Evolutionary conservation across 2,329 filamentous ascomycete genomes (phyloP).

Genomic region (Leptosphaerulina australis): DNA sequence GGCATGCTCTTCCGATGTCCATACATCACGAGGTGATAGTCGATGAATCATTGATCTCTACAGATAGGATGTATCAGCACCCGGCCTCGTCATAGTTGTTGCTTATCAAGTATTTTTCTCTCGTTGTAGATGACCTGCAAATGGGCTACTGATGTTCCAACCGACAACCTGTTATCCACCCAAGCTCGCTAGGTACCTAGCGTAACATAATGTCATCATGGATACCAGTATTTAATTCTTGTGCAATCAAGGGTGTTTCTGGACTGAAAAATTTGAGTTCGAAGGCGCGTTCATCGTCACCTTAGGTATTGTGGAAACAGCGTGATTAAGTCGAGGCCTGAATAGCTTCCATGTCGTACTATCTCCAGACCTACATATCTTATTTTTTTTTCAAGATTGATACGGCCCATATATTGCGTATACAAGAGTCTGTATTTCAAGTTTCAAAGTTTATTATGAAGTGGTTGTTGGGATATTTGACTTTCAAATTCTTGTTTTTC

Average conservation of each 20-base stretch:
- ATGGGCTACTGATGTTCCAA: slow-evolving; percentile 22
- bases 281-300: slow-evolving; percentile 25
- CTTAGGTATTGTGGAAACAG: no score
- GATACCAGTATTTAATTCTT: slow-evolving; percentile 14
- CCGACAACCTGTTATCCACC: neutral
- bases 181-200: slow-evolving; percentile 24
- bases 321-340: no score
- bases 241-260: slow-evolving; percentile 22
- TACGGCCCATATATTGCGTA: no score
- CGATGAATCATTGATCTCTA: neutral
- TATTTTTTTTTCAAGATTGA: no score
- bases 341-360: no score
- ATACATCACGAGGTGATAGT: slow-evolving; percentile 3
- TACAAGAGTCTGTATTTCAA: no score
- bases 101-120: slow-evolving; percentile 17
- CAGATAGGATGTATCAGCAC: slow-evolving; percentile 24
- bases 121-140: slow-evolving; percentile 22
- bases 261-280: slow-evolving; percentile 19
- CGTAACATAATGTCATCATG: slow-evolving; percentile 22
- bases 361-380: no score
- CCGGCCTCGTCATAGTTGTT: slow-evolving; percentile 17
- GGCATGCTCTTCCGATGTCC: neutral
- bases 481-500: no score
- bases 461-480: no score
- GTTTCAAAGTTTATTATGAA: no score